Evolutionary conservation across 306 rosid species (phyloP), one percentile per base, ranked within the genome.

Genomic region (Amphicarpaea edgeworthii): DNA sequence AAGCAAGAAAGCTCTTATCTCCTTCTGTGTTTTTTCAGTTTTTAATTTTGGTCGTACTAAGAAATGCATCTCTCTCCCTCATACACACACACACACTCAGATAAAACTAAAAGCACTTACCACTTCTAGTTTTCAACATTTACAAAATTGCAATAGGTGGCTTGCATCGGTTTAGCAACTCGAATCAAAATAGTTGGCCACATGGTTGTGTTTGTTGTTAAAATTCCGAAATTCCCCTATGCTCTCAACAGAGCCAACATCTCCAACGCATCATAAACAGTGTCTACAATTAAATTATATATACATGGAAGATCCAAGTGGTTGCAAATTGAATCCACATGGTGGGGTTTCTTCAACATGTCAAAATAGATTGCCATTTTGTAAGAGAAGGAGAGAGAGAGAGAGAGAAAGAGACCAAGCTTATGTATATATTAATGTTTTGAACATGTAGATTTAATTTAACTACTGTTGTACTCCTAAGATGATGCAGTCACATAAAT

Each of bases 181-280:
- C 0, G 73, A 78, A 49, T 70, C 66, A 3, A 80, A 79, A 80
- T 49, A 77, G 85, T 62, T 84, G 78, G 78, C 78, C 87, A 84
- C 87, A 81, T 81, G 85, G 21, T 34, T 74, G 5, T 77, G 80
- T 72, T 84, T 80, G 77, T 71, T 80, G 72, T 73, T 66, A 34
- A 76, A 78, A 28, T 32, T 70, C 46, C 10, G 59, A 78, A 72
- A 69, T 74, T 62, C 15, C 20, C 6, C 2, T 53, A 0, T 75
- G 79, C 45, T 75, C 38, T 63, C 58, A 57, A 24, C 67, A 63
- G 49, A 79, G 81, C 76, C 78, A 77, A 70, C 86, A 82, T 45
- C 70, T 72, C 83, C 85, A 77, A 76, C 80, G 37, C 77, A 80
- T 67, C 40, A 54, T 21, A 43, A 58, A 79, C 78, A 70, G 9